phyloP scores from a whole-genome alignment of 2,329 filamentous ascomycete species.

The Phaeosphaeria sp. region DNA sequence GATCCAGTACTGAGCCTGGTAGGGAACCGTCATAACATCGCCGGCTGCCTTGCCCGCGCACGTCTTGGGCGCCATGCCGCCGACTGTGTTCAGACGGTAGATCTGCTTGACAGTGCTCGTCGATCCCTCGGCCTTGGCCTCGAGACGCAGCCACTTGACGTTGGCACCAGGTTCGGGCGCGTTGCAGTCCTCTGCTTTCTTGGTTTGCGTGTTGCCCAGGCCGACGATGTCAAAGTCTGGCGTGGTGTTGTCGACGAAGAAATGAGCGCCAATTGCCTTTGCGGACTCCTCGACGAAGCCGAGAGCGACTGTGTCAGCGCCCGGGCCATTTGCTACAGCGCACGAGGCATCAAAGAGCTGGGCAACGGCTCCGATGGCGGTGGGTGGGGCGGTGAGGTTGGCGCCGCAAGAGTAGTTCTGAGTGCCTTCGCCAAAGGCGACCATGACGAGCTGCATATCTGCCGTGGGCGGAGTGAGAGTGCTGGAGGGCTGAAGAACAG shows the following conservation, averaged over 20 bases:
- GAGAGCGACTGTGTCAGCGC: conserved; percentile 32
- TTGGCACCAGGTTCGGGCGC: conserved; percentile 67
- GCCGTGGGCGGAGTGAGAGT: conserved; percentile 31
- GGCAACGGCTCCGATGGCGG: conserved; percentile 52
- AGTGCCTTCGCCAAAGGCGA: conserved; percentile 56
- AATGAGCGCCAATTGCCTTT: conserved; percentile 70
- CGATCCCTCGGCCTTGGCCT: conserved; percentile 46
- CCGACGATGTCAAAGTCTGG: conserved; percentile 83
- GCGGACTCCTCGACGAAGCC: conserved; percentile 29
- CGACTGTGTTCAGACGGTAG: conserved; percentile 83
- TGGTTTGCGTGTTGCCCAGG: conserved; percentile 67
- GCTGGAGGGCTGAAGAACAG: conserved; percentile 32
- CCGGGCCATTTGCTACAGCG: conserved; percentile 18
- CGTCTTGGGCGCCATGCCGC: conserved; percentile 74
- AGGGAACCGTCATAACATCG: conserved; percentile 74
- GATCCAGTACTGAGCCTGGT: conserved; percentile 81
- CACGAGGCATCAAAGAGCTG: conserved; percentile 35
- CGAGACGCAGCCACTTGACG: conserved; percentile 81
- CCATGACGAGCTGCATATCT: conserved; percentile 48
- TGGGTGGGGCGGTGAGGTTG: conserved; percentile 38
- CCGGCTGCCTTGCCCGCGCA: conserved; percentile 61
- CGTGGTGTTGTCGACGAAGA: conserved; percentile 73
- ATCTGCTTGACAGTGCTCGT: conserved; percentile 67
- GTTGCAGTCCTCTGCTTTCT: conserved; percentile 66
- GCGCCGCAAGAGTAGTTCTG: conserved; percentile 58